phyloP scores from a whole-genome alignment of 805 yeast genomes.

The Candida anglica region DNA sequence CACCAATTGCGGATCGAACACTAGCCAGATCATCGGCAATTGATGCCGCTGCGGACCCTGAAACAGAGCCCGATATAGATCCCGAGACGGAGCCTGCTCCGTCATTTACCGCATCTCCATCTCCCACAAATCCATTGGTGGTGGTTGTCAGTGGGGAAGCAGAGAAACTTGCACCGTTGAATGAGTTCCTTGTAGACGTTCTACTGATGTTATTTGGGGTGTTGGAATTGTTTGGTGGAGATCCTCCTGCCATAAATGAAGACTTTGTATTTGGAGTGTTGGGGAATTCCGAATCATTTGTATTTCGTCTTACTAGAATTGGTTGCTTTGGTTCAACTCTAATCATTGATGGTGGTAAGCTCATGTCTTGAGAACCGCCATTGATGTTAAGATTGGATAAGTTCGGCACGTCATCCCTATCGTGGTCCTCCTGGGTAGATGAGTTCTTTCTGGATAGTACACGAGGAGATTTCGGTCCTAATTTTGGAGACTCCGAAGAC shows the following conservation, averaged over 20 bases:
- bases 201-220: constrained; percentile 14
- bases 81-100: too few relatives aligned
- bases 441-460: constrained; percentile 28
- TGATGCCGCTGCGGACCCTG: too few relatives aligned
- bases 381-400: constrained; percentile 21
- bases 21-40: too few relatives aligned
- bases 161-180: constrained; percentile 1
- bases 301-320: constrained; percentile 54
- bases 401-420: constrained; percentile 2
- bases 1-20: too few relatives aligned
- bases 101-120: too few relatives aligned
- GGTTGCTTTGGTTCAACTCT: constrained; percentile 72
- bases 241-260: constrained; percentile 8
- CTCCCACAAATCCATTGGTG: too few relatives aligned
- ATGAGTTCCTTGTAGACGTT: constrained; percentile 7
- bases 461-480: constrained; percentile 25
- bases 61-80: too few relatives aligned
- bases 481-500: constrained; percentile 12
- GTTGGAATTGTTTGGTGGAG: constrained; percentile 10
- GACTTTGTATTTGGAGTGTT: constrained; percentile 15
- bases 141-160: too few relatives aligned
- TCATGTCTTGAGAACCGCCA: constrained; percentile 15
- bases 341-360: constrained; percentile 65
- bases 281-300: constrained; percentile 31
- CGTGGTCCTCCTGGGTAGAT: constrained; percentile 13